These are phyloP conservation scores for Allomyces macrogynus DNA, from an alignment of 192 early-diverging fungal species.

Conservation along the genomic window DNA sequence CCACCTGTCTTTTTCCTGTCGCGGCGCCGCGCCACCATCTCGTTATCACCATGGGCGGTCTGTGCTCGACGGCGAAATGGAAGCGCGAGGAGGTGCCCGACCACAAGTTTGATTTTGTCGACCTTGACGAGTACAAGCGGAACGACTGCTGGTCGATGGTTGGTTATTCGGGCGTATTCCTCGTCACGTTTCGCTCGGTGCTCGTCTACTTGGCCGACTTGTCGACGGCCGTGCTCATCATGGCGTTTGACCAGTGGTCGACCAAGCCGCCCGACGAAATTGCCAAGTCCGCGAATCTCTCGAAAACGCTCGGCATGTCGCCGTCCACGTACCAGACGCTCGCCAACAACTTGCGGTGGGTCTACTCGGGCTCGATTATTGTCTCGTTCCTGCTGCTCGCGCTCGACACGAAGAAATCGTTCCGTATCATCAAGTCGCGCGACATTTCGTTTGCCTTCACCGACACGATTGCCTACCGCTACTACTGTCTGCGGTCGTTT, in stretches of 20 bases:
- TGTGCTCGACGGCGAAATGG: conserved; percentile 28
- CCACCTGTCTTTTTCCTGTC: too few relatives aligned
- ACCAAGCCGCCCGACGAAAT: not conserved
- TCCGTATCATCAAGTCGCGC: conserved; percentile 31
- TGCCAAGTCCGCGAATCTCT: conserved; percentile 3
- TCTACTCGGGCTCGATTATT: conserved; percentile 28
- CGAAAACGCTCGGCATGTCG: conserved; percentile 15
- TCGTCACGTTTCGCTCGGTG: conserved; percentile 45
- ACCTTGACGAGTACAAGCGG: conserved; percentile 50
- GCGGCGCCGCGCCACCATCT: too few relatives aligned
- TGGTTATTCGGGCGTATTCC: conserved; percentile 33
- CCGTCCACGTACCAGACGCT: not conserved
- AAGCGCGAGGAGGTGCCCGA: conserved; percentile 55
- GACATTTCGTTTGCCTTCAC: conserved; percentile 66
- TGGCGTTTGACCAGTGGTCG: conserved; percentile 13
- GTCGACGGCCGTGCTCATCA: conserved; percentile 44
- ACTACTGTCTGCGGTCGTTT: conserved; percentile 50
- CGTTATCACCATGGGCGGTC: not conserved
- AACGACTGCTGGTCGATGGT: conserved; percentile 18
- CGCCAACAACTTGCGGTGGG: not conserved
- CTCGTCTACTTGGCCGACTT: conserved; percentile 65
- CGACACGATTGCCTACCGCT: conserved; percentile 48
- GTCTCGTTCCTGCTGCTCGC: conserved; percentile 45
- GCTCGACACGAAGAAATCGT: conserved; percentile 47
- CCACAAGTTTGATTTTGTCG: conserved; percentile 77